phyloP scores from a whole-genome alignment of 345 rosid genomes.

The Hibiscus tridactylites region DNA sequence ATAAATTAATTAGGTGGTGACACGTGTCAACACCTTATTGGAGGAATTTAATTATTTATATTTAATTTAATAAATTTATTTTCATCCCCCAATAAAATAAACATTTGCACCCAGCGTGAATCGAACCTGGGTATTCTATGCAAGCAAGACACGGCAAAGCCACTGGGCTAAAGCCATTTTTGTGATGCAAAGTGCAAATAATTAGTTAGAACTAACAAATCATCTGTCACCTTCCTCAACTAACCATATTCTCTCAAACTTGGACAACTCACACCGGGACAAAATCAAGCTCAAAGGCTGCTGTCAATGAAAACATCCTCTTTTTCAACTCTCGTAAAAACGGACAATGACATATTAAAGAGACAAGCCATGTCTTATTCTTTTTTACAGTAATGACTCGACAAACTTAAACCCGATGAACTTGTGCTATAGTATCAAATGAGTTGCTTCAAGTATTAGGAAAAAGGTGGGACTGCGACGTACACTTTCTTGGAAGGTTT shows the following conservation, averaged over 20 bases:
- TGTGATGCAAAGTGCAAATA: too few species aligned
- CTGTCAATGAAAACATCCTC: neutral
- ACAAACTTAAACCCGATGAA: neutral
- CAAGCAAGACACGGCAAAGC: too few species aligned
- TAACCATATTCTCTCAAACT: neutral
- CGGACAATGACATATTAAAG: neutral
- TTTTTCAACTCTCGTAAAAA: neutral
- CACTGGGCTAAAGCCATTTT: too few species aligned
- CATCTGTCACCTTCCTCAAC: constrained; percentile 5
- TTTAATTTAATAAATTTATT: too few species aligned
- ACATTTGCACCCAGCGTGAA: too few species aligned
- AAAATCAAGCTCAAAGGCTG: neutral
- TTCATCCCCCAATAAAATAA: too few species aligned
- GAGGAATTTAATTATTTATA: too few species aligned
- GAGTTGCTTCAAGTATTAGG: neutral
- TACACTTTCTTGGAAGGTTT: neutral
- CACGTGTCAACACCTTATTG: too few species aligned
- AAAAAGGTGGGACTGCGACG: constrained; percentile 6
- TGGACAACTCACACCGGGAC: neutral
- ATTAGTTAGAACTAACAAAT: constrained; percentile 5
- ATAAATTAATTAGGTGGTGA: too few species aligned
- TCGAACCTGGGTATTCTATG: too few species aligned
- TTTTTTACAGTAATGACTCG: neutral
- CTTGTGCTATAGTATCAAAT: neutral
- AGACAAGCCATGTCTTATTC: neutral